A percentile compares a stretch with the other conserved stretches of the same genome.
phyloP scores from a whole-genome alignment of 805 yeast species.

The Wickerhamomyces chaumierensis region DNA sequence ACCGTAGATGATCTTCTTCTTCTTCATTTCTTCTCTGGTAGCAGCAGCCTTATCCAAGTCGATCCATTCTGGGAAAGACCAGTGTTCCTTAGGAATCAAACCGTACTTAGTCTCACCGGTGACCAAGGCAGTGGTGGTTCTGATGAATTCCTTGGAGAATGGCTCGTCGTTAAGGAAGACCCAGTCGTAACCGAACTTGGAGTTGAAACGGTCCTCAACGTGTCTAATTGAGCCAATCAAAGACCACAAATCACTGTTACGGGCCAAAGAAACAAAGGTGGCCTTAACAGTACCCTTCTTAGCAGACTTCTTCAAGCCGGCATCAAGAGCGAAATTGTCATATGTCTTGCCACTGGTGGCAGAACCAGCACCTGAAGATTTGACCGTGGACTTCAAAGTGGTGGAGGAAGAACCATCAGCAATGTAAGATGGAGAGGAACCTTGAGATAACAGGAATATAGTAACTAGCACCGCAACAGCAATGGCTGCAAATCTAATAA shows the following conservation, averaged over 20 bases:
- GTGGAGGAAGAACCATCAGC: conserved; percentile 5
- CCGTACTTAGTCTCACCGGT: conserved; percentile 59
- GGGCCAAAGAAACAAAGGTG: conserved; percentile 56
- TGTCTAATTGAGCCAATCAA: conserved; percentile 49
- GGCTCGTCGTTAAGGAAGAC: conserved; percentile 64
- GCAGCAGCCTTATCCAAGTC: conserved; percentile 38
- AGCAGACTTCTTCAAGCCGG: conserved; percentile 14
- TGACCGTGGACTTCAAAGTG: conserved; percentile 6
- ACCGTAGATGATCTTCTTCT: conserved; percentile 43
- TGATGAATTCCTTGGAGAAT: conserved; percentile 45
- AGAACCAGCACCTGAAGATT: conserved; percentile 7
- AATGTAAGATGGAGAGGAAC: conserved; percentile 16
- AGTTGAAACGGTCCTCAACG: conserved; percentile 61
- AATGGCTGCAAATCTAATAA: conserved; percentile 16
- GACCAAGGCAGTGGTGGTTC: conserved; percentile 34
- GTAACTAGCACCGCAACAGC: conserved; percentile 16
- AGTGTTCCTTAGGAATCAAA: conserved; percentile 44
- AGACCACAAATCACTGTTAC: conserved; percentile 52
- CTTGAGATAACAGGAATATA: conserved; percentile 17
- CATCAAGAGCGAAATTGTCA: conserved; percentile 2
- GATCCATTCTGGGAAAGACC: conserved; percentile 63
- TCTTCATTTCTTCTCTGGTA: conserved; percentile 33
- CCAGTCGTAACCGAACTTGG: conserved; percentile 61
- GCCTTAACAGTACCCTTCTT: conserved; percentile 33
- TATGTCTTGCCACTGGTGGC: background rate